Evolutionary conservation across 345 rosid genomes (phyloP).

Genomic region (Mercurialis annua): DNA sequence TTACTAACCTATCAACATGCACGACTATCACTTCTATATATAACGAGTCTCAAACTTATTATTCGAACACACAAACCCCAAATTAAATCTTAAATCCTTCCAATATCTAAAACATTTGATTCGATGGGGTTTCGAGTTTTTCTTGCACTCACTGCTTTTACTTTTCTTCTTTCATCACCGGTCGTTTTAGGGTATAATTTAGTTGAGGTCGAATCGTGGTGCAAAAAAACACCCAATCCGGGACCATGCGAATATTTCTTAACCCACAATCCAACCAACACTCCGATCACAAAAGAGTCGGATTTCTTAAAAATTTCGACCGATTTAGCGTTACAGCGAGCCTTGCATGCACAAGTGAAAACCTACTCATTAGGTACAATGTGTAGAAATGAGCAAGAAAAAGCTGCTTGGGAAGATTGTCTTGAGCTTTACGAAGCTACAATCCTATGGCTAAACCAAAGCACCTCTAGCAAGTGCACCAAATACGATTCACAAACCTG

Average conservation of each 20-base stretch:
- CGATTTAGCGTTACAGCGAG: constrained; percentile 26
- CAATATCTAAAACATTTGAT: background rate
- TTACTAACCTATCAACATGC: constrained; percentile 2
- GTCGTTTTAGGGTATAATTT: constrained; percentile 10
- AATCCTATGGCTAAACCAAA: constrained; percentile 23
- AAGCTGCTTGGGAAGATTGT: constrained; percentile 36
- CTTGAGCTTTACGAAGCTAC: constrained; percentile 29
- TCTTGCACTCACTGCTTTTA: constrained; percentile 24
- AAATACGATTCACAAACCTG: constrained; percentile 40
- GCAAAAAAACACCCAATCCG: constrained; percentile 37
- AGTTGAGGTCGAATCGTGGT: constrained; percentile 27
- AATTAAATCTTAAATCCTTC: background rate
- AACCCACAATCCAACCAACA: constrained; percentile 13
- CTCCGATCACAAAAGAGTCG: constrained; percentile 27
- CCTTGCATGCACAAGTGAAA: constrained; percentile 9
- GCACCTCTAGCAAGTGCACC: constrained; percentile 16
- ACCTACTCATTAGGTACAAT: constrained; percentile 22
- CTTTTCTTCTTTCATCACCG: constrained; percentile 27
- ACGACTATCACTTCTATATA: constrained; percentile 17
- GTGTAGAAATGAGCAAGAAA: constrained; percentile 27
- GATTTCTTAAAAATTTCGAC: constrained; percentile 30
- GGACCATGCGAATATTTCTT: constrained; percentile 36
- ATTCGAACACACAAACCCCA: background rate
- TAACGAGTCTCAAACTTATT: background rate
- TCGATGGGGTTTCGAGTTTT: constrained; percentile 41